These are phyloP conservation scores for Penicillium nucicola DNA, from an alignment of 495 filamentous ascomycete genomes.

Conservation along the genomic window DNA sequence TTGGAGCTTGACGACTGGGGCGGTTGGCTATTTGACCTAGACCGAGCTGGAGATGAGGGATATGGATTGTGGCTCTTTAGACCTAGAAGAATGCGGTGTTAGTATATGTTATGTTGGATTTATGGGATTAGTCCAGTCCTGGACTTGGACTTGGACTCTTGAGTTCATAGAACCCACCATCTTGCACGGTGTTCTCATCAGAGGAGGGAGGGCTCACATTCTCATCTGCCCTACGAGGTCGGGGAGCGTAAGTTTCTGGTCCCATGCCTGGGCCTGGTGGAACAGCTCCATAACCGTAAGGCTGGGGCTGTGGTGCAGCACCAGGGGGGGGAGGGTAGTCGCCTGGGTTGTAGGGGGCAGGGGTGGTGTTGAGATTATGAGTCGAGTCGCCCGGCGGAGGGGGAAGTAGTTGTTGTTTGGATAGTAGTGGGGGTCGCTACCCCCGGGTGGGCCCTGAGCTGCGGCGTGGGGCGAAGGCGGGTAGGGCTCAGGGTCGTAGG, in stretches of 20 bases:
- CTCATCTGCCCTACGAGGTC: slow-evolving; percentile 48
- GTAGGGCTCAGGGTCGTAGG: slow-evolving; percentile 44
- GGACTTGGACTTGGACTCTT: too few species aligned
- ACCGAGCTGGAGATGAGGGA: not conserved
- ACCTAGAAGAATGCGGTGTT: slow-evolving; percentile 9
- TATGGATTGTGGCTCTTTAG: slow-evolving; percentile 14
- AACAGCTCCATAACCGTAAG: slow-evolving; percentile 41
- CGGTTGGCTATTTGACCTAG: slow-evolving; percentile 26
- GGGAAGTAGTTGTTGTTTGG: slow-evolving; percentile 38
- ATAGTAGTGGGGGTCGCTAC: slow-evolving; percentile 34
- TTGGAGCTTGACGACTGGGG: slow-evolving; percentile 19
- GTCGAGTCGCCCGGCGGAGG: slow-evolving; percentile 41
- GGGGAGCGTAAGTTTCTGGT: slow-evolving; percentile 39
- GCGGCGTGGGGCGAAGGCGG: slow-evolving; percentile 25
- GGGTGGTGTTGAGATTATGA: slow-evolving; percentile 24
- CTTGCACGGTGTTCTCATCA: slow-evolving; percentile 32
- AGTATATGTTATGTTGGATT: too few species aligned
- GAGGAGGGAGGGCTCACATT: slow-evolving; percentile 53
- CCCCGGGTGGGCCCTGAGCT: slow-evolving; percentile 13
- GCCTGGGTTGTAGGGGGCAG: slow-evolving; percentile 34
- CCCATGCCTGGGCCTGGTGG: slow-evolving; percentile 30
- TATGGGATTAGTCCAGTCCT: too few species aligned
- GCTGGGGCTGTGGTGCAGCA: slow-evolving; percentile 39
- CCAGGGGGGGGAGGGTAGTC: slow-evolving; percentile 48
- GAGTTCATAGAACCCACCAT: slow-evolving; percentile 44